These are phyloP conservation scores for Metarhizium guizhouense DNA, from an alignment of 2,329 filamentous ascomycete genomes.

Conservation along the genomic window DNA sequence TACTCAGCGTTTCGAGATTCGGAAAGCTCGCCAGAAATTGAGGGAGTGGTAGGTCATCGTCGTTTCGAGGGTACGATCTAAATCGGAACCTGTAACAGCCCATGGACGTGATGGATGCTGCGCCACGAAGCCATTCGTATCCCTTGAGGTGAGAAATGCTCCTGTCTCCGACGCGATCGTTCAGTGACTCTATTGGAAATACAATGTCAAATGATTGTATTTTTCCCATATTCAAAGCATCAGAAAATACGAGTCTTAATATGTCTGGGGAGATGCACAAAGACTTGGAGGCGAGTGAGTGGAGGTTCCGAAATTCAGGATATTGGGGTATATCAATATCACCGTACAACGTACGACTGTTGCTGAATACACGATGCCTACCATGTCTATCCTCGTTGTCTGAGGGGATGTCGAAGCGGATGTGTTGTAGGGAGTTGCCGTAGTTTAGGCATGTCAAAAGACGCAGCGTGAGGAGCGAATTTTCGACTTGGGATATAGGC, in stretches of 20 bases:
- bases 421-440: constrained; percentile 16
- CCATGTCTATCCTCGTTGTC: constrained; percentile 12
- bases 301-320: constrained; percentile 17
- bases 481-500: constrained; percentile 11
- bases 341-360: background rate
- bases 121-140: constrained; percentile 27
- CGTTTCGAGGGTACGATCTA: constrained; percentile 15
- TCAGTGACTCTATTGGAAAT: constrained; percentile 20
- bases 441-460: constrained; percentile 18
- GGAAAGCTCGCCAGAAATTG: constrained; percentile 27
- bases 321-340: background rate
- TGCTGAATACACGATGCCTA: background rate
- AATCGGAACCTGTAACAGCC: constrained; percentile 28
- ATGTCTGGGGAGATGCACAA: constrained; percentile 15
- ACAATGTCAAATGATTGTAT: constrained; percentile 27
- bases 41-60: constrained; percentile 22
- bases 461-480: constrained; percentile 14
- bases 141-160: constrained; percentile 20
- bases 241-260: constrained; percentile 15
- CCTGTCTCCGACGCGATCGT: constrained; percentile 14
- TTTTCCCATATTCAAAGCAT: constrained; percentile 17
- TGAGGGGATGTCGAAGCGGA: constrained; percentile 23
- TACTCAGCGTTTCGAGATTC: constrained; percentile 25
- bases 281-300: constrained; percentile 18
- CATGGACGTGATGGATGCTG: constrained; percentile 22